Evolutionary conservation across 2,329 filamentous ascomycete genomes (phyloP).

Genomic region (Fonsecaea erecta): DNA sequence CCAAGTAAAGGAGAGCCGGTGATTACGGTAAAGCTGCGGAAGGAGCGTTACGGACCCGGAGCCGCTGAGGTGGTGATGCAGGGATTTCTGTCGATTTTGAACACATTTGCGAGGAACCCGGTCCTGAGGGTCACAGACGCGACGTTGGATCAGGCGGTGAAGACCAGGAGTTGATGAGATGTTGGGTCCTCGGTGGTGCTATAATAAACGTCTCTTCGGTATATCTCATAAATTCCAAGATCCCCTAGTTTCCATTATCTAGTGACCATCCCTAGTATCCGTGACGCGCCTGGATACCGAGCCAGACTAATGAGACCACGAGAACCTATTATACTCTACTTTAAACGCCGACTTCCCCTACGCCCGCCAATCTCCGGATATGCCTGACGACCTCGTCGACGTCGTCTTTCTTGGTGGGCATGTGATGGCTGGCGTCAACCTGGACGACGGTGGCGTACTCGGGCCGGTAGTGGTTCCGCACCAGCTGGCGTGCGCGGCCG

Average conservation of each 20-base stretch:
- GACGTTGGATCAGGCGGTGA: conserved; percentile 10
- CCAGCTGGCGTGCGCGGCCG: not conserved
- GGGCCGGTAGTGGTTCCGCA: not conserved
- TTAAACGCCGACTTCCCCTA: too few species aligned
- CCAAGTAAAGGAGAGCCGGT: conserved; percentile 18
- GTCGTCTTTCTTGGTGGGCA: not conserved
- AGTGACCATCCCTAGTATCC: not conserved
- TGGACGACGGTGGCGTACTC: not conserved
- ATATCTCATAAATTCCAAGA: not conserved
- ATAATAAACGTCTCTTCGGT: not conserved
- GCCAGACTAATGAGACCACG: not conserved
- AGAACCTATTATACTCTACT: not conserved
- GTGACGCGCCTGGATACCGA: not conserved
- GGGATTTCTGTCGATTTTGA: conserved; percentile 16
- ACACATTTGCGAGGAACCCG: conserved; percentile 17
- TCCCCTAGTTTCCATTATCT: not conserved
- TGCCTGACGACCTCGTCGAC: not conserved
- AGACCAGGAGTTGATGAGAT: not conserved
- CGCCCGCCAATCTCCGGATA: not conserved
- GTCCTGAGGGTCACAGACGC: conserved; percentile 13
- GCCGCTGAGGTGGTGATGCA: conserved; percentile 17
- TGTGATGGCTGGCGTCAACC: not conserved
- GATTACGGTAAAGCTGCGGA: conserved; percentile 18
- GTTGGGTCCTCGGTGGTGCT: not conserved
- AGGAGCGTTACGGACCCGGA: conserved; percentile 10